Conservation (phyloP, 202 grass and related monocot species). For the Carex arenaria region DNA sequence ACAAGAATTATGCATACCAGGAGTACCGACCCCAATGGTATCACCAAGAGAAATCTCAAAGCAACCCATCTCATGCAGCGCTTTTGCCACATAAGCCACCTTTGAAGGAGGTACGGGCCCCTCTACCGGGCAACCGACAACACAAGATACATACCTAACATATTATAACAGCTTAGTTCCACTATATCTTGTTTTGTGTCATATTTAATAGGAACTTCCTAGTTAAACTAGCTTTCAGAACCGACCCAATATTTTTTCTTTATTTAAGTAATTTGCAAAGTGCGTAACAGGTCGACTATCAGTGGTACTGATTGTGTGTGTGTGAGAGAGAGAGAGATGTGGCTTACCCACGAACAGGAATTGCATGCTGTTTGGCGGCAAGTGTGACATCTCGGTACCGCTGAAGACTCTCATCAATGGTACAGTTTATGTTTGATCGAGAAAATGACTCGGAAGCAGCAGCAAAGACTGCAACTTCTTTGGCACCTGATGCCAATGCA, state of each 20-base stretch:
- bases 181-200: neutral
- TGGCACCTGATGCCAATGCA: conserved; percentile 73
- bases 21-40: conserved; percentile 90
- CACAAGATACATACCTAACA: conserved; percentile 88
- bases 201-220: too few species aligned
- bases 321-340: neutral
- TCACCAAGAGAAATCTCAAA: conserved; percentile 95
- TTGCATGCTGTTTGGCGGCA: conserved; percentile 54
- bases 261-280: too few species aligned
- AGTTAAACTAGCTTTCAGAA: too few species aligned
- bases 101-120: conserved; percentile 64
- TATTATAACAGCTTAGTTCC: neutral
- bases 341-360: conserved; percentile 78
- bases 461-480: conserved; percentile 87
- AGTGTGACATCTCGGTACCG: conserved; percentile 63
- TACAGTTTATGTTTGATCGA: conserved; percentile 92
- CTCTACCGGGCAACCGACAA: conserved; percentile 79
- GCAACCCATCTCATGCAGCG: conserved; percentile 90
- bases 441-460: conserved; percentile 97
- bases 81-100: conserved; percentile 80
- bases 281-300: too few species aligned
- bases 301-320: too few species aligned
- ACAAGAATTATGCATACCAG: conserved; percentile 38
- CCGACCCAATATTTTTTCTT: too few species aligned
- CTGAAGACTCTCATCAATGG: conserved; percentile 67